phyloP scores from a whole-genome alignment of 768 basidiomycete species.

The Pleurotus tuoliensis region DNA sequence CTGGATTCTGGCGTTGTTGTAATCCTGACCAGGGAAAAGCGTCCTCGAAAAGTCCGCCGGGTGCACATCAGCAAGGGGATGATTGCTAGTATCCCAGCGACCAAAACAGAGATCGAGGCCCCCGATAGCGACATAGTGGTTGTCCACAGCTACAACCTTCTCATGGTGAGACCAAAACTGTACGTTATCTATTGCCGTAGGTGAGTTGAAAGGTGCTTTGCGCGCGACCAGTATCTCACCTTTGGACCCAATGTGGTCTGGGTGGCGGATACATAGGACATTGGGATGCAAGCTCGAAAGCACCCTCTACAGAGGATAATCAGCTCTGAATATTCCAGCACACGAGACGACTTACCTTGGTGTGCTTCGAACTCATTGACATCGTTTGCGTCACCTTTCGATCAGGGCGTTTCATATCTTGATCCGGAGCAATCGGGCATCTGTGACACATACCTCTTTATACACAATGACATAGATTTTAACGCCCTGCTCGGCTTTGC shows the following conservation, averaged over 20 bases:
- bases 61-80: conserved; percentile 90
- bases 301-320: conserved; percentile 37
- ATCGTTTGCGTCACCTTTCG: conserved; percentile 82
- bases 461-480: conserved; percentile 90
- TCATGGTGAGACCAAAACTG: conserved; percentile 94
- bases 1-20: conserved; percentile 83
- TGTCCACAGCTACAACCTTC: conserved; percentile 87
- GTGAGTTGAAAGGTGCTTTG: neutral
- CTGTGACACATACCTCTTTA: conserved; percentile 66
- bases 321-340: neutral
- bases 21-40: conserved; percentile 92
- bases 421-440: neutral
- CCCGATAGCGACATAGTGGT: conserved; percentile 81
- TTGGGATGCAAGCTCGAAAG: conserved; percentile 86
- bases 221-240: conserved; percentile 29
- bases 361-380: conserved; percentile 83
- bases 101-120: conserved; percentile 97
- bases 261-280: conserved; percentile 85
- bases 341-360: conserved; percentile 44
- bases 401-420: neutral
- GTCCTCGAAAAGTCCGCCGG: conserved; percentile 79
- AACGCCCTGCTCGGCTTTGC: conserved; percentile 91
- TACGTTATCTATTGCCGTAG: conserved; percentile 51
- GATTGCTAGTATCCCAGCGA: conserved; percentile 91
- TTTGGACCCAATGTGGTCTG: conserved; percentile 84